These are phyloP conservation scores for Massariosphaeria phaeospora DNA, from an alignment of 495 filamentous ascomycete genomes.

Conservation along the genomic window DNA sequence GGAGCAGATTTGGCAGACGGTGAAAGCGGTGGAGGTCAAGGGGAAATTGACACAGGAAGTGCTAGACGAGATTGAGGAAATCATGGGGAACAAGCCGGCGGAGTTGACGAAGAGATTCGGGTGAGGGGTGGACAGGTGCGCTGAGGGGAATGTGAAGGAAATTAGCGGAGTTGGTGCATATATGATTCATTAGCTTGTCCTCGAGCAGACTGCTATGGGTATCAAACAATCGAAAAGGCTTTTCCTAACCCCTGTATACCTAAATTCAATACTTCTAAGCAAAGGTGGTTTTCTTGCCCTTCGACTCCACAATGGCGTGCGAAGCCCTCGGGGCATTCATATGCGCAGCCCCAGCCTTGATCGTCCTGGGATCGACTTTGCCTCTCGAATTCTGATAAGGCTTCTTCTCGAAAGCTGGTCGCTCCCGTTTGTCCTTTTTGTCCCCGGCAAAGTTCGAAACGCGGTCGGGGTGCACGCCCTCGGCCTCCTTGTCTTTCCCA, in stretches of 20 bases:
- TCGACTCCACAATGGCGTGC: conserved; percentile 70
- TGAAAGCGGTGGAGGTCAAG: conserved; percentile 56
- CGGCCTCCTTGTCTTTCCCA: conserved; percentile 59
- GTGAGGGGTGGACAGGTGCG: background rate
- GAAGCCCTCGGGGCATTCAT: conserved; percentile 53
- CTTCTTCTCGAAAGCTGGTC: conserved; percentile 11
- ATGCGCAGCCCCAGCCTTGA: conserved; percentile 42
- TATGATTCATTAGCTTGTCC: conserved; percentile 6
- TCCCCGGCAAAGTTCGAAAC: conserved; percentile 6
- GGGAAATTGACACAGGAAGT: conserved; percentile 63
- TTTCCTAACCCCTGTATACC: background rate
- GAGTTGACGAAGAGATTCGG: conserved; percentile 32
- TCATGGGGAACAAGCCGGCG: conserved; percentile 60
- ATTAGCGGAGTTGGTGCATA: background rate
- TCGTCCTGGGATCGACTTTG: conserved; percentile 37
- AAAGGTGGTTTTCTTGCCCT: conserved; percentile 81
- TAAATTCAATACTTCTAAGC: conserved; percentile 39
- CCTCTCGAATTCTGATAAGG: conserved; percentile 6
- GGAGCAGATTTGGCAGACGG: conserved; percentile 69
- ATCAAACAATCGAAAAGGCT: background rate
- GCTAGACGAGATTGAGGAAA: conserved; percentile 63
- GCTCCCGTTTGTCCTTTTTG: background rate
- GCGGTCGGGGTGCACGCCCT: conserved; percentile 21
- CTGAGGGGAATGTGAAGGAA: background rate
- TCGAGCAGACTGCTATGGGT: conserved; percentile 9